Conservation (phyloP, 2,329 filamentous ascomycete species). For the Nannizzia gypsea region DNA sequence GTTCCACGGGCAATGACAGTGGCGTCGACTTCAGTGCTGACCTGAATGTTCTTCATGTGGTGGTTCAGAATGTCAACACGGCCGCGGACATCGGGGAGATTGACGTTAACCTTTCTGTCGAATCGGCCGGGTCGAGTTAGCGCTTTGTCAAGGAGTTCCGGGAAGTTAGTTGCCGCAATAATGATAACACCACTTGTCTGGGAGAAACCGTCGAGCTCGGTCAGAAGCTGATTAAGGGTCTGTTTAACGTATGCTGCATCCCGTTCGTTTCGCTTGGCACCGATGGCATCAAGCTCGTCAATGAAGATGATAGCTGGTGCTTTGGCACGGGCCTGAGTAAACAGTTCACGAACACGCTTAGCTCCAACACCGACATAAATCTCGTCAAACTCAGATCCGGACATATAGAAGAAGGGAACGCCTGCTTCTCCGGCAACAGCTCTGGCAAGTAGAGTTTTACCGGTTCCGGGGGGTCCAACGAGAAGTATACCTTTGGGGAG, state of each 20-base stretch:
- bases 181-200: slow-evolving; percentile 92
- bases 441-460: slow-evolving; percentile 89
- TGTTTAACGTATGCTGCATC: slow-evolving; percentile 95
- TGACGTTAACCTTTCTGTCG: slow-evolving; percentile 81
- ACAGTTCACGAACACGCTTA: slow-evolving; percentile 92
- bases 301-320: slow-evolving; percentile 91
- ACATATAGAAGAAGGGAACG: slow-evolving; percentile 99
- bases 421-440: slow-evolving; percentile 94
- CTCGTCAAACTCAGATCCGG: slow-evolving; percentile 95
- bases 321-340: slow-evolving; percentile 68
- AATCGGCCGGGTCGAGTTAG: slow-evolving; percentile 89
- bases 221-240: slow-evolving; percentile 91
- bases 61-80: slow-evolving; percentile 87
- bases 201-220: slow-evolving; percentile 92
- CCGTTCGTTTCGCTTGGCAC: slow-evolving; percentile 80
- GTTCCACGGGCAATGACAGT: slow-evolving; percentile 76
- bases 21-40: slow-evolving; percentile 67
- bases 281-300: slow-evolving; percentile 87
- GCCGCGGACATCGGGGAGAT: slow-evolving; percentile 82
- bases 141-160: slow-evolving; percentile 86
- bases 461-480: slow-evolving; percentile 89
- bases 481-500: slow-evolving; percentile 92
- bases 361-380: slow-evolving; percentile 95
- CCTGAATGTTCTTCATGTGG: slow-evolving; percentile 83
- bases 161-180: slow-evolving; percentile 91